These are phyloP conservation scores for Backusella macrospora DNA, from an alignment of 192 early-diverging fungal species.

Conservation along the genomic window DNA sequence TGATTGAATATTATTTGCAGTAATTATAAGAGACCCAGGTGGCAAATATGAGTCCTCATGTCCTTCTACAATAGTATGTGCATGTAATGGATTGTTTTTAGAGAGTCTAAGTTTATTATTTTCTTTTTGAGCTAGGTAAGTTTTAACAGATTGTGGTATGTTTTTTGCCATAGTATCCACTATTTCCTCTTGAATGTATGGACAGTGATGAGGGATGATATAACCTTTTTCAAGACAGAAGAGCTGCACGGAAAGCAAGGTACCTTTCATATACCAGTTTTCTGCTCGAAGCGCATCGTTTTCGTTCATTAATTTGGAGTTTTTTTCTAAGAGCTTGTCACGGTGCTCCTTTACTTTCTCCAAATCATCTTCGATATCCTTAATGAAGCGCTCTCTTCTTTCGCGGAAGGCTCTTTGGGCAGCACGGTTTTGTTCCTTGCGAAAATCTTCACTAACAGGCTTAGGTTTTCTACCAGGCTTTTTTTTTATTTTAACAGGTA, in stretches of 20 bases:
- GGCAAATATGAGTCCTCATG: not conserved
- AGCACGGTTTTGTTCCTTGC: slow-evolving; percentile 84
- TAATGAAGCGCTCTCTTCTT: slow-evolving; percentile 77
- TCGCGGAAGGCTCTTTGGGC: slow-evolving; percentile 92
- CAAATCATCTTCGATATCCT: slow-evolving; percentile 74
- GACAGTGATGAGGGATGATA: slow-evolving; percentile 35
- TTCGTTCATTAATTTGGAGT: slow-evolving; percentile 42
- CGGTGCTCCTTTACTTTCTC: slow-evolving; percentile 64
- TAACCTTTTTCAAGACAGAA: slow-evolving; percentile 39
- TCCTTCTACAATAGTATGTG: not conserved
- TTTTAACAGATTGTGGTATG: slow-evolving; percentile 34
- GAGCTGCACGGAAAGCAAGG: slow-evolving; percentile 50
- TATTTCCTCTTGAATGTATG: slow-evolving; percentile 35
- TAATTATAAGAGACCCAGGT: slow-evolving; percentile 4
- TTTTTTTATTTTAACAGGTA: slow-evolving; percentile 52
- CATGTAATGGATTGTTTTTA: not conserved
- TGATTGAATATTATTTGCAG: not conserved
- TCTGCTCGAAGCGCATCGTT: slow-evolving; percentile 48
- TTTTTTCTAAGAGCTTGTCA: slow-evolving; percentile 46
- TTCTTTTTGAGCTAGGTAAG: slow-evolving; percentile 5
- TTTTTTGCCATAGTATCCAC: slow-evolving; percentile 34
- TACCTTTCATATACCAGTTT: slow-evolving; percentile 53
- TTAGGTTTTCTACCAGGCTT: slow-evolving; percentile 65
- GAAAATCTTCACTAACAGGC: slow-evolving; percentile 57
- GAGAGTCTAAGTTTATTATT: not conserved